Evolutionary conservation across 2,329 filamentous ascomycete species (phyloP).

Genomic region (Basipetospora chlamydospora): DNA sequence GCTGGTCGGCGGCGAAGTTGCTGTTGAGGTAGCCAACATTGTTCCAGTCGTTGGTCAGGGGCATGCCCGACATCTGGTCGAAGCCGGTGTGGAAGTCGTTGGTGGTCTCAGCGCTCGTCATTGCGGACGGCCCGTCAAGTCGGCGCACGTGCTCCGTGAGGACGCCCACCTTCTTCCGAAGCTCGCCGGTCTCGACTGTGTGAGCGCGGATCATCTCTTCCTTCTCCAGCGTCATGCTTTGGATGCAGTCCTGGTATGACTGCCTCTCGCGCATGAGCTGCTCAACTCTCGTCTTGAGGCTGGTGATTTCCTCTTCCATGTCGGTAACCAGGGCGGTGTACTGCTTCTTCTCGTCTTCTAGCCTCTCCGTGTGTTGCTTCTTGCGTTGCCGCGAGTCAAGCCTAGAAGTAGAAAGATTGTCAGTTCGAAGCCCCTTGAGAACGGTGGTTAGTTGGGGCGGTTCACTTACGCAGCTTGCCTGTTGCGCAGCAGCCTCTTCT

Average conservation of each 20-base stretch:
- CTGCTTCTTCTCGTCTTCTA: conserved; percentile 94
- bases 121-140: conserved; percentile 46
- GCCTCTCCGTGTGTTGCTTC: conserved; percentile 92
- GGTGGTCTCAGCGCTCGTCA: conserved; percentile 15
- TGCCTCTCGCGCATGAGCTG: conserved; percentile 61
- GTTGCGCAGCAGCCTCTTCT: conserved; percentile 88
- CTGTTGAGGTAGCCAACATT: conserved; percentile 59
- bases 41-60: conserved; percentile 73
- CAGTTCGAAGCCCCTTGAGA: conserved; percentile 1
- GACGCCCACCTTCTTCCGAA: conserved; percentile 83
- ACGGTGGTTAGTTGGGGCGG: background rate
- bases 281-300: conserved; percentile 54
- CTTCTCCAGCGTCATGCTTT: conserved; percentile 69
- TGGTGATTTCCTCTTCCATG: conserved; percentile 63
- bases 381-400: conserved; percentile 95
- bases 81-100: conserved; percentile 45
- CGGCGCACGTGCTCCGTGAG: conserved; percentile 59
- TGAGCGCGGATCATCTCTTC: conserved; percentile 80
- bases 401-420: conserved; percentile 26
- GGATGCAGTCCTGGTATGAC: conserved; percentile 59
- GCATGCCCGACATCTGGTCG: conserved; percentile 68
- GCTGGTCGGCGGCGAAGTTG: conserved; percentile 49
- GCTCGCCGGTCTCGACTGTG: conserved; percentile 77
- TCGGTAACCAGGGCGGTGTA: conserved; percentile 62
- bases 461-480: conserved; percentile 85